Evolutionary conservation across 2,329 filamentous ascomycete genomes (phyloP).

Genomic region (Stylonectria norvegica): DNA sequence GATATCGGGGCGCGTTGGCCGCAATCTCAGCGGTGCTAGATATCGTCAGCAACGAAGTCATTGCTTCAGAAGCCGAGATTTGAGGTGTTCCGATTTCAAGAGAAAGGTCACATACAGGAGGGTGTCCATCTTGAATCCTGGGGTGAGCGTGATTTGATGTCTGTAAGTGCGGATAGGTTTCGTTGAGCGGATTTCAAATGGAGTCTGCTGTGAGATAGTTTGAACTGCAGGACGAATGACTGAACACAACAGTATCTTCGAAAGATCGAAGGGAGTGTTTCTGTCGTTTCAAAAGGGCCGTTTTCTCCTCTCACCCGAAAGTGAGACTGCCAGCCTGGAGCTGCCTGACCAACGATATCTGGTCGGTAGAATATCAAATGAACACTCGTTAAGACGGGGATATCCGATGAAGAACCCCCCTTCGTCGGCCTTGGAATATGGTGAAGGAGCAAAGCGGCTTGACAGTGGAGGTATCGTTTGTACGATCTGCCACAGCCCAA

Average conservation of each 20-base stretch:
- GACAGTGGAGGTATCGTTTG: slow-evolving; percentile 1
- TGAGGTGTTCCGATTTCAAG: not conserved
- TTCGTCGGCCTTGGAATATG: not conserved
- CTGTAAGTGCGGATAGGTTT: no score
- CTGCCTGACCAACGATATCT: not conserved
- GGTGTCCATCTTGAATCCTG: slow-evolving; percentile 51
- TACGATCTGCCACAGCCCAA: no score
- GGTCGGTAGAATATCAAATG: no score
- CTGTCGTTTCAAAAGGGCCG: slow-evolving; percentile 5
- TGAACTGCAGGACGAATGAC: no score
- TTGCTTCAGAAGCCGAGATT: not conserved
- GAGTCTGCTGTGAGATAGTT: no score
- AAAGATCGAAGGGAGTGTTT: not conserved
- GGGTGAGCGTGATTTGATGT: not conserved
- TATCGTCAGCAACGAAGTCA: slow-evolving; percentile 15
- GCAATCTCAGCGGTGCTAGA: slow-evolving; percentile 86
- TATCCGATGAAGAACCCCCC: not conserved
- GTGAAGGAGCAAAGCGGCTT: slow-evolving; percentile 1
- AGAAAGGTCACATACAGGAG: slow-evolving; percentile 49
- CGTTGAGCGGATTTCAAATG: no score
- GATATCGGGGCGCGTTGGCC: slow-evolving; percentile 83
- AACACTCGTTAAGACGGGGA: not conserved
- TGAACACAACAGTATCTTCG: no score
- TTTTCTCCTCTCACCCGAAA: slow-evolving; percentile 4
- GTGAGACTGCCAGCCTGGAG: slow-evolving; percentile 3